These are phyloP conservation scores for Aegilops sharonensis DNA, from an alignment of 176 grass and related monocot genomes.

Conservation along the genomic window DNA sequence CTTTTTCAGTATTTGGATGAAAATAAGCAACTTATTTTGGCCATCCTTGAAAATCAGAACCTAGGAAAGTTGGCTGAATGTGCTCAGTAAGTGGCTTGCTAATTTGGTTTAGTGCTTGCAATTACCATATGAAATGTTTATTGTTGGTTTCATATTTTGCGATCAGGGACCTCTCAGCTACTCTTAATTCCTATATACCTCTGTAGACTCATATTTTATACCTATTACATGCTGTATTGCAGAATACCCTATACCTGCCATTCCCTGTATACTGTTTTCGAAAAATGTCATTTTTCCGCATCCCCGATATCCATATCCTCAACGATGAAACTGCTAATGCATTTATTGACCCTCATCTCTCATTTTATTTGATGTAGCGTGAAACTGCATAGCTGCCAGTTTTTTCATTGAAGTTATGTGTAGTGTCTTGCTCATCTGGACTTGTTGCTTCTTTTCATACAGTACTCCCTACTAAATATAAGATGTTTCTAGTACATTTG, in stretches of 20 bases:
- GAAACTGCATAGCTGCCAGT: neutral
- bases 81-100: slow-evolving; percentile 75
- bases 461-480: neutral
- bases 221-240: neutral
- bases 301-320: neutral
- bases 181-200: neutral
- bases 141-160: neutral
- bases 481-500: neutral
- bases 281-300: neutral
- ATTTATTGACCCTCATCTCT: neutral
- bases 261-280: neutral
- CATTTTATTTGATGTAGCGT: neutral
- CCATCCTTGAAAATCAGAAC: slow-evolving; percentile 92
- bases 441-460: neutral
- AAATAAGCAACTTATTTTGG: slow-evolving; percentile 97
- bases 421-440: neutral
- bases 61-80: slow-evolving; percentile 93
- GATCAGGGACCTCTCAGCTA: neutral
- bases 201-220: neutral
- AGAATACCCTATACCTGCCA: neutral
- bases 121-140: slow-evolving; percentile 1
- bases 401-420: neutral
- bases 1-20: slow-evolving; percentile 83
- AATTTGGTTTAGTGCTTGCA: neutral
- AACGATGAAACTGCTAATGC: neutral